Conservation (phyloP, 345 rosid genomes). For the Salix udensis region DNA sequence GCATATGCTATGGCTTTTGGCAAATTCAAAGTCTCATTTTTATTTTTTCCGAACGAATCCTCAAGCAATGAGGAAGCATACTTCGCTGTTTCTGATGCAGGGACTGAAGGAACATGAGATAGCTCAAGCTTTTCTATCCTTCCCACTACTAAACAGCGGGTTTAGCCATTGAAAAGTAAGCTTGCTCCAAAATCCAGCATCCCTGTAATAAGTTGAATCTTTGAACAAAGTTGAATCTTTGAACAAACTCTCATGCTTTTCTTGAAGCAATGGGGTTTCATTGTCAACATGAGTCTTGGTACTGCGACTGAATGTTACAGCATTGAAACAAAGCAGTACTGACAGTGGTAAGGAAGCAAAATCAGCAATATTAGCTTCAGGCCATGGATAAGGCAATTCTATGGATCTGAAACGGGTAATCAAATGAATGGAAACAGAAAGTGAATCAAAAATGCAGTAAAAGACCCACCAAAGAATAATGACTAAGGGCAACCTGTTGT, state of each 20-base stretch:
- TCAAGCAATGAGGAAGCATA: conserved; percentile 46
- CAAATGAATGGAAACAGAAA: conserved; percentile 26
- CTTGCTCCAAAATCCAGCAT: conserved; percentile 1
- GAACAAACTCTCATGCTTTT: conserved; percentile 9
- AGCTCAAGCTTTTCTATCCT: conserved; percentile 40
- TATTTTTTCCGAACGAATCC: conserved; percentile 41
- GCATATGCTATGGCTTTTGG: conserved; percentile 35
- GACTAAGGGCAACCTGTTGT: conserved; percentile 41
- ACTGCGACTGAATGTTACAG: conserved; percentile 5
- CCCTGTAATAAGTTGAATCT: conserved; percentile 14
- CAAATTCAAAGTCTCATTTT: conserved; percentile 32
- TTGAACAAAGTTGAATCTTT: conserved; percentile 10
- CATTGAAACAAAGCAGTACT: conserved; percentile 33
- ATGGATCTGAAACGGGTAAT: conserved; percentile 20
- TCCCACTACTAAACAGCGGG: neutral
- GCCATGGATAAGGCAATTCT: conserved; percentile 23
- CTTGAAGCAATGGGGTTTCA: conserved; percentile 33
- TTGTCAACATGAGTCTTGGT: conserved; percentile 15
- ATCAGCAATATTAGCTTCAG: conserved; percentile 32
- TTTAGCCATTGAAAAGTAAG: neutral
- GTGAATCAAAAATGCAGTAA: conserved; percentile 23
- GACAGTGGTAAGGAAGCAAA: conserved; percentile 41
- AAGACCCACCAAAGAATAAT: conserved; percentile 53
- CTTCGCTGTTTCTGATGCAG: conserved; percentile 54
- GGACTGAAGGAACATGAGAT: conserved; percentile 45